phyloP scores from a whole-genome alignment of 257 asterid species.

The Parsonsia alboflavescens region DNA sequence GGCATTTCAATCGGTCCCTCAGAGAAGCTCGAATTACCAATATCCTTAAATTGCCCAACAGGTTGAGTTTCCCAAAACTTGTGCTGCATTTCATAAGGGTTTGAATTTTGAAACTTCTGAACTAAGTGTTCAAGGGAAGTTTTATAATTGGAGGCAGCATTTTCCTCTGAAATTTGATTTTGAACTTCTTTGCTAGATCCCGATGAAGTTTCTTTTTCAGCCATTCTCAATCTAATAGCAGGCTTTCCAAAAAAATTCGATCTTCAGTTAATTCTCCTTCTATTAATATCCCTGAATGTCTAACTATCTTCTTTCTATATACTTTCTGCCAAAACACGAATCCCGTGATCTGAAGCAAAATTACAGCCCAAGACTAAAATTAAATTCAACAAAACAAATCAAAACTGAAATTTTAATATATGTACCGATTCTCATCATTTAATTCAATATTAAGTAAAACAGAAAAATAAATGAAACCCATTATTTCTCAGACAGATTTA shows the following conservation, averaged over 20 bases:
- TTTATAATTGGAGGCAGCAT: constrained; percentile 23
- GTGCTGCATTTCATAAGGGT: constrained; percentile 38
- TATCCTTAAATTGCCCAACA: constrained; percentile 85
- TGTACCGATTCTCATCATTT: background rate
- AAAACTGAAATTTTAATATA: background rate
- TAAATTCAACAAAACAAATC: background rate
- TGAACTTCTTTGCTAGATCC: constrained; percentile 34
- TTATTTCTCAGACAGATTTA: background rate
- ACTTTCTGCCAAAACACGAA: constrained; percentile 5
- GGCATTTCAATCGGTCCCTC: constrained; percentile 86
- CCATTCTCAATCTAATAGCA: constrained; percentile 24
- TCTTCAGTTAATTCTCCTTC: background rate
- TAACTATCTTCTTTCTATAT: background rate
- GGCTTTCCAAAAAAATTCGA: constrained; percentile 5
- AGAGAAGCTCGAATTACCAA: constrained; percentile 54
- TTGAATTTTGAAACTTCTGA: constrained; percentile 33
- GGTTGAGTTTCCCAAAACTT: constrained; percentile 96
- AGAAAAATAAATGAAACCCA: background rate
- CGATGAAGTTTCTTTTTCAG: constrained; percentile 32
- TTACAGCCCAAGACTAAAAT: background rate
- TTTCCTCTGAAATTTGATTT: constrained; percentile 29
- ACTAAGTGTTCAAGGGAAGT: constrained; percentile 34
- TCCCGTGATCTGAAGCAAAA: constrained; percentile 1
- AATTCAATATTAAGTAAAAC: background rate
- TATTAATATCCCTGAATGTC: background rate